These are phyloP conservation scores for Parascedosporium putredinis DNA, from an alignment of 2,329 filamentous ascomycete genomes.

Conservation along the genomic window DNA sequence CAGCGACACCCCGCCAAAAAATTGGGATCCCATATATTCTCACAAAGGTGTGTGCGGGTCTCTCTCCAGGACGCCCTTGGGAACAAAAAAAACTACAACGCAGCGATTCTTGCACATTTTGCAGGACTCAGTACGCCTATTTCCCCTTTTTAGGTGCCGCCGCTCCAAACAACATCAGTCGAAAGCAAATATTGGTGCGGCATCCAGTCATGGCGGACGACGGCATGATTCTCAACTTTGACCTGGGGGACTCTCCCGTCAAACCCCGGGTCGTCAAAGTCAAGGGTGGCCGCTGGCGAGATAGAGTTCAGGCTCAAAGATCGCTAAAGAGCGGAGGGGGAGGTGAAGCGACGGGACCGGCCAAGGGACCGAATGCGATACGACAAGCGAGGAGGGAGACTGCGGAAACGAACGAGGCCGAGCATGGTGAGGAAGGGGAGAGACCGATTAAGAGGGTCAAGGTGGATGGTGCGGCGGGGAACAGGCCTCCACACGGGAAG, in stretches of 20 bases:
- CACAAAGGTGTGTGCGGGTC: too few relatives aligned
- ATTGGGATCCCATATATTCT: too few relatives aligned
- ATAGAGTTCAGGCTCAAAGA: conserved; percentile 59
- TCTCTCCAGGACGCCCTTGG: too few relatives aligned
- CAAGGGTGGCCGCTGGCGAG: conserved; percentile 89
- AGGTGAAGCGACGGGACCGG: background rate
- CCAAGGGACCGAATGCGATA: conserved; percentile 7
- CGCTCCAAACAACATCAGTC: too few relatives aligned
- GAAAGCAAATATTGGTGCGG: background rate
- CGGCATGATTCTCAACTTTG: conserved; percentile 90
- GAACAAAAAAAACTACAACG: too few relatives aligned
- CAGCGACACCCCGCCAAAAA: background rate
- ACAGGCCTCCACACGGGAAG: conserved; percentile 6
- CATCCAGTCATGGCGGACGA: conserved; percentile 73
- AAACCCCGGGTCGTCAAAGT: conserved; percentile 51
- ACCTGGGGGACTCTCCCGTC: conserved; percentile 57
- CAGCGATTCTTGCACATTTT: too few relatives aligned
- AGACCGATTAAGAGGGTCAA: conserved; percentile 33
- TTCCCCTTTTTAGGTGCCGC: too few relatives aligned
- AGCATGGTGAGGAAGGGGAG: conserved; percentile 18
- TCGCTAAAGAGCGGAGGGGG: conserved; percentile 11
- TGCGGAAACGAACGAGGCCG: conserved; percentile 10
- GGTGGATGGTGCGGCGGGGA: conserved; percentile 15
- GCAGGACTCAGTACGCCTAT: background rate
- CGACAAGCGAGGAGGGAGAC: conserved; percentile 15